Conservation (phyloP, 768 basidiomycete genomes). For the Pseudohyphozyma bogoriensis region DNA sequence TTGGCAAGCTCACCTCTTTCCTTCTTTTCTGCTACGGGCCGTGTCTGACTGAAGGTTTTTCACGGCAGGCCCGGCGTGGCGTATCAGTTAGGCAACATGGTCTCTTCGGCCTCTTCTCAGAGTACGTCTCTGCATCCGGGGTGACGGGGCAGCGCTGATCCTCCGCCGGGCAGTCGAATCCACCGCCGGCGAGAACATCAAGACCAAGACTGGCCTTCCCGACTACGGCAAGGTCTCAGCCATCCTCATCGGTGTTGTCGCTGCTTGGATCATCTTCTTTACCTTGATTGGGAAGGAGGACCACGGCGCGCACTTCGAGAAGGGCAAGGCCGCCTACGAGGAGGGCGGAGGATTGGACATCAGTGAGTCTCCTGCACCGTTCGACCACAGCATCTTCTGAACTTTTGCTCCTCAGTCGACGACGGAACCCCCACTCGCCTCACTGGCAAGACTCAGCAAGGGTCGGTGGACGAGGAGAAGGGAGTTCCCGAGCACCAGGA, state of each 20-base stretch:
- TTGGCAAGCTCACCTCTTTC: constrained; percentile 34
- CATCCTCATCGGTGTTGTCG: constrained; percentile 72
- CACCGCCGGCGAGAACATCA: constrained; percentile 52
- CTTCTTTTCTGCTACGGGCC: neutral
- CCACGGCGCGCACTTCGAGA: constrained; percentile 73
- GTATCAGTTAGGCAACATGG: constrained; percentile 74
- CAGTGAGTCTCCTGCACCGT: neutral
- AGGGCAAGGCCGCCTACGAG: constrained; percentile 45
- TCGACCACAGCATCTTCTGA: too few relatives aligned
- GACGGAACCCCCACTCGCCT: too few relatives aligned
- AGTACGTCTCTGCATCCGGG: too few relatives aligned
- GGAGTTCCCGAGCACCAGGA: too few relatives aligned
- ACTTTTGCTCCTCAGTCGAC: too few relatives aligned
- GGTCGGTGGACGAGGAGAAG: too few relatives aligned
- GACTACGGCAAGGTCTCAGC: constrained; percentile 39
- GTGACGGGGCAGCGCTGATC: too few relatives aligned
- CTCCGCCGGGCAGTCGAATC: constrained; percentile 51
- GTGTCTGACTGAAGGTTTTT: too few relatives aligned
- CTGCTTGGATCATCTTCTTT: constrained; percentile 64
- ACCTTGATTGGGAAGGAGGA: constrained; percentile 70
- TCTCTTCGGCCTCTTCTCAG: constrained; percentile 59
- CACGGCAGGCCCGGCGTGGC: constrained; percentile 38
- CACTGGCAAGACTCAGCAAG: too few relatives aligned
- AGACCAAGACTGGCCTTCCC: constrained; percentile 40
- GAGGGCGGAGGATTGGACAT: neutral